These are phyloP conservation scores for Cyclostephanos tholiformis DNA, from an alignment of 108 stramenopile genomes.

Conservation along the genomic window DNA sequence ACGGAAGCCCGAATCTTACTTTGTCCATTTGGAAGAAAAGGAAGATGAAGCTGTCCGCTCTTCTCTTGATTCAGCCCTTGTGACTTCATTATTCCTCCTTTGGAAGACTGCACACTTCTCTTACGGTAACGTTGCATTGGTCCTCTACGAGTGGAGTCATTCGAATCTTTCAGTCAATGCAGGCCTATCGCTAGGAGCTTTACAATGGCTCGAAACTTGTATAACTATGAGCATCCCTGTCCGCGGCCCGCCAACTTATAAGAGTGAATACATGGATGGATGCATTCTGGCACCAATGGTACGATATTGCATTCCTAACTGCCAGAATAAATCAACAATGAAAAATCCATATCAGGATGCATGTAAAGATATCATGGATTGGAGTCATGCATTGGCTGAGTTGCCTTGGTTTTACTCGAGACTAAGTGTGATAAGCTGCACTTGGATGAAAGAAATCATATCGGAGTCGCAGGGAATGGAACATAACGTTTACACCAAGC, in stretches of 20 bases:
- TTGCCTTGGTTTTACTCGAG: constrained; percentile 21
- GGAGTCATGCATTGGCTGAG: constrained; percentile 29
- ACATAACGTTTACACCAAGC: not conserved
- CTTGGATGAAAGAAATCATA: constrained; percentile 8
- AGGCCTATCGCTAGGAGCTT: constrained; percentile 15
- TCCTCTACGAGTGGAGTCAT: constrained; percentile 23
- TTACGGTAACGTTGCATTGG: constrained; percentile 24
- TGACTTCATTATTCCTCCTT: constrained; percentile 30
- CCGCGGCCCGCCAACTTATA: not conserved
- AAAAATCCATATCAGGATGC: constrained; percentile 13
- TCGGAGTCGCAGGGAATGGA: not conserved
- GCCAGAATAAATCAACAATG: not conserved
- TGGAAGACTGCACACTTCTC: constrained; percentile 9
- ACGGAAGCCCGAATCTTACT: constrained; percentile 34
- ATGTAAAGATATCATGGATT: constrained; percentile 16
- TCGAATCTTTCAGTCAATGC: constrained; percentile 6
- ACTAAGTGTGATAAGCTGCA: constrained; percentile 23
- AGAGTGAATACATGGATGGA: not conserved
- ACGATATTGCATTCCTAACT: constrained; percentile 14
- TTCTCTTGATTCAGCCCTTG: constrained; percentile 41
- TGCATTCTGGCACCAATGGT: constrained; percentile 13
- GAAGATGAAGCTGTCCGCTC: constrained; percentile 26
- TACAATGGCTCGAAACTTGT: constrained; percentile 41
- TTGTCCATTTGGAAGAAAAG: constrained; percentile 17
- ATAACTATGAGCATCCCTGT: constrained; percentile 2